Evolutionary conservation across 345 rosid species (phyloP).

Genomic region (Durio zibethinus): DNA sequence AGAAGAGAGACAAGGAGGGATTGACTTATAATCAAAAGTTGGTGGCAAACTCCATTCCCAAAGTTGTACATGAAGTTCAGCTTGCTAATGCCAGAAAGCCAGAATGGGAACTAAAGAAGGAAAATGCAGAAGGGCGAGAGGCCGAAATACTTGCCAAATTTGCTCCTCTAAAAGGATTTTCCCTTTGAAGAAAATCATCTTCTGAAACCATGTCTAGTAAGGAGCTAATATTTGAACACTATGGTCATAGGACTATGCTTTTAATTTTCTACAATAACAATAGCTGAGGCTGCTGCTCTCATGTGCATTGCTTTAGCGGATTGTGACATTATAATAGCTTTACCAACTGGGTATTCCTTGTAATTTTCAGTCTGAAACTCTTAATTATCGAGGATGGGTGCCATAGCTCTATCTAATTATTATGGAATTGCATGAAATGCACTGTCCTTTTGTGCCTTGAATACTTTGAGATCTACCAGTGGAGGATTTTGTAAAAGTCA

Average conservation of each 20-base stretch:
- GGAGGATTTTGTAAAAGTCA: too few relatives aligned
- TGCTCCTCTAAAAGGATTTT: slow-evolving; percentile 49
- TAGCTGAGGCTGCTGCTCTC: not conserved
- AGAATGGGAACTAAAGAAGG: slow-evolving; percentile 51
- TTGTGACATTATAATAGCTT: not conserved
- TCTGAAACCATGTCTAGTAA: not conserved
- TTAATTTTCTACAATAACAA: not conserved
- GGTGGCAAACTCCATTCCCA: slow-evolving; percentile 50
- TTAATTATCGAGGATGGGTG: not conserved
- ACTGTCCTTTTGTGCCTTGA: too few relatives aligned
- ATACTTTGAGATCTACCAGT: too few relatives aligned
- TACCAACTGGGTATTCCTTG: not conserved
- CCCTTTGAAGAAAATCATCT: slow-evolving; percentile 11
- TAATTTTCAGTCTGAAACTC: not conserved
- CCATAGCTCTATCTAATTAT: not conserved
- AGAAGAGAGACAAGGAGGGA: slow-evolving; percentile 41
- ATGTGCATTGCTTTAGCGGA: not conserved
- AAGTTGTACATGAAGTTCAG: slow-evolving; percentile 54
- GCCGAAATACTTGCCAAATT: slow-evolving; percentile 55
- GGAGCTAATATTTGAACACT: not conserved
- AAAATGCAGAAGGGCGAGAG: slow-evolving; percentile 42
- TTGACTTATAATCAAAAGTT: slow-evolving; percentile 39
- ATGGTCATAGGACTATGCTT: not conserved
- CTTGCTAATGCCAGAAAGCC: slow-evolving; percentile 44
- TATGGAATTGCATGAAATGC: too few relatives aligned